Base-by-base conservation (phyloP, 108 stramenopile genomes). In the Chaetoceros tenuissimus region DNA sequence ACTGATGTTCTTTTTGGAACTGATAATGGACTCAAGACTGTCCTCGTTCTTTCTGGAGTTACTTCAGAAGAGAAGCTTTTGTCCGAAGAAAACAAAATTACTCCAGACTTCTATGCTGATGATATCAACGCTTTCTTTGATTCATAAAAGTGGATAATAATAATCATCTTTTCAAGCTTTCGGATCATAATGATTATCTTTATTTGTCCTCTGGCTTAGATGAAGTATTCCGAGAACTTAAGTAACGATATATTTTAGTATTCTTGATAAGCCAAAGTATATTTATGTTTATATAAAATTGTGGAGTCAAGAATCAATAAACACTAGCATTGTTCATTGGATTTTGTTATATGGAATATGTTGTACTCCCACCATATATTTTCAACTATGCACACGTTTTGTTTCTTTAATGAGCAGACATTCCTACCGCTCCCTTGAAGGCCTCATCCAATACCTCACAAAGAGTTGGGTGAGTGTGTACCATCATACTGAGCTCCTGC, bases 381-480 rank as follows among this genome's bases (percentile, higher is more conserved):
- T n/a, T n/a, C n/a, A n/a, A n/a, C n/a, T n/a, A n/a, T n/a, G n/a
- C n/a, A n/a, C n/a, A n/a, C n/a, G n/a, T n/a, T n/a, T n/a, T n/a
- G n/a, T 31, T 28, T 31, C 1, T 50, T 82, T 85, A 98, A 75
- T 98, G 97, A 22, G 91, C 72, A 5, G 89, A 75, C 92, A 97
- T 94, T 49, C 97, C 97, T 47, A 96, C 96, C 21, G 96, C 96
- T 31, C 94, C 95, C 87, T 98, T 98, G 87, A 98, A 96, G 5
- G 97, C 95, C 69, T 95, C 97, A 64, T 98, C 97, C 69, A 98
- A 75, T 16, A 98, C 97, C 67, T 98, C 97, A 58, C 89, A 94
- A 24, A 98, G 78, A 21, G 96, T 98, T 30, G 97, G 97, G 73
- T 98, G 97, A 16, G 97, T 98, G 73, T 98, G 97, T 18, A 96